Evolutionary conservation across 805 yeast genomes (phyloP).

Genomic region (Cyberlindnera mississippiensis): DNA sequence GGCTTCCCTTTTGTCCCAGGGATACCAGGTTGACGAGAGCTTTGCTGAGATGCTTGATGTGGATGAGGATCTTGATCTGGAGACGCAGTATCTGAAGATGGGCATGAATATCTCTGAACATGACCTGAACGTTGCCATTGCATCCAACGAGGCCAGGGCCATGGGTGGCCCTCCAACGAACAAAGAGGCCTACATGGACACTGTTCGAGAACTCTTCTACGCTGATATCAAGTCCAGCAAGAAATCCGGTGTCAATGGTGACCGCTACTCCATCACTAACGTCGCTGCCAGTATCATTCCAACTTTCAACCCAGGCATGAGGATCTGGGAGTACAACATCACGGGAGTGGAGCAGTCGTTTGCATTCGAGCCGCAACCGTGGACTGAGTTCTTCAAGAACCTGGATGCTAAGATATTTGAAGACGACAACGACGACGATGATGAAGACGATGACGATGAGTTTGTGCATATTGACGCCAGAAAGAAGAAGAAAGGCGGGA

Average conservation of each 20-base stretch:
- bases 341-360: constrained; percentile 40
- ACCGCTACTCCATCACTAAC: constrained; percentile 66
- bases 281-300: constrained; percentile 76
- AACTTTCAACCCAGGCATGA: constrained; percentile 76
- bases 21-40: constrained; percentile 29
- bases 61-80: constrained; percentile 27
- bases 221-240: constrained; percentile 30
- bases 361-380: constrained; percentile 36
- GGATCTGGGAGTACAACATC: constrained; percentile 84
- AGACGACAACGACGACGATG: constrained; percentile 27
- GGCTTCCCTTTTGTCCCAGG: constrained; percentile 21
- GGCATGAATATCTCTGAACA: constrained; percentile 20
- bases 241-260: constrained; percentile 38
- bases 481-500: constrained; percentile 20
- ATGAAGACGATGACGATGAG: constrained; percentile 19
- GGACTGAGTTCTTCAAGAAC: constrained; percentile 55
- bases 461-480: neutral
- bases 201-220: constrained; percentile 50
- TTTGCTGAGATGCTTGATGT: constrained; percentile 10
- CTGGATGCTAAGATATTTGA: constrained; percentile 35
- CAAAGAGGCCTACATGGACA: constrained; percentile 60
- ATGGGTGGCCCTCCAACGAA: constrained; percentile 65
- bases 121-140: constrained; percentile 28
- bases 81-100: constrained; percentile 19
- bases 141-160: constrained; percentile 34